phyloP scores from a whole-genome alignment of 805 yeast species.

The Candida pseudofarinosa region DNA sequence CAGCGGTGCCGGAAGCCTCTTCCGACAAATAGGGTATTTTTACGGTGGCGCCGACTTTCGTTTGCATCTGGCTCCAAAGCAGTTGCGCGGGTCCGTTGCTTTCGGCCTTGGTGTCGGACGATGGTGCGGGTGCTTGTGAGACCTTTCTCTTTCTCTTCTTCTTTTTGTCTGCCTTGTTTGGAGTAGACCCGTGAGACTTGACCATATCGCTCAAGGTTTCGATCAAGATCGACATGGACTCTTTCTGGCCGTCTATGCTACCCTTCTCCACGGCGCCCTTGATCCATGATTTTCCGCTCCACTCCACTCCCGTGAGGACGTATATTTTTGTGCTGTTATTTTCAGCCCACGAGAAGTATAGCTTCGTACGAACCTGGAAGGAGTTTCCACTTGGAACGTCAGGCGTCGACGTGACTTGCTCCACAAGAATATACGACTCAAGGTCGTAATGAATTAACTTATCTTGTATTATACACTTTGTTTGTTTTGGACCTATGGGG shows the following conservation, averaged over 20 bases:
- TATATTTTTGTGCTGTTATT: conserved; percentile 50
- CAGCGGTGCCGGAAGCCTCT: conserved; percentile 18
- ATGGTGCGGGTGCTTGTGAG: conserved; percentile 11
- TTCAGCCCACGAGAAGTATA: conserved; percentile 59
- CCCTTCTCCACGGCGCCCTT: conserved; percentile 74
- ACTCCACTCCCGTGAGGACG: conserved; percentile 55
- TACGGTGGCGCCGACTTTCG: conserved; percentile 20
- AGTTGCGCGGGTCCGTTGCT: conserved; percentile 15
- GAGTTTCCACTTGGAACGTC: conserved; percentile 80
- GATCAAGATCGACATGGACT: conserved; percentile 48
- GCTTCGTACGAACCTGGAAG: conserved; percentile 57
- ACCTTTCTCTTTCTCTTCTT: conserved; percentile 6
- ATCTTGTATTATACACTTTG: conserved; percentile 62
- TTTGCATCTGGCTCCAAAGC: conserved; percentile 12
- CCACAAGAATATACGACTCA: conserved; percentile 43
- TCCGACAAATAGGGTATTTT: conserved; percentile 27
- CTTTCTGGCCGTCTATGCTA: conserved; percentile 67
- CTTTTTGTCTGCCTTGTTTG: conserved; percentile 7
- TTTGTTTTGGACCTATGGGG: conserved; percentile 75
- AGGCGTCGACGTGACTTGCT: conserved; percentile 63
- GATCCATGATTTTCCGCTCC: conserved; percentile 79
- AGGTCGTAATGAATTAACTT: conserved; percentile 50
- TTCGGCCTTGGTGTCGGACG: conserved; percentile 7
- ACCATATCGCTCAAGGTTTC: conserved; percentile 43
- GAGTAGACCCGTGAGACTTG: conserved; percentile 9